Evolutionary conservation across 306 rosid species (phyloP).

Genomic region (Herpetospermum pedunculosum): DNA sequence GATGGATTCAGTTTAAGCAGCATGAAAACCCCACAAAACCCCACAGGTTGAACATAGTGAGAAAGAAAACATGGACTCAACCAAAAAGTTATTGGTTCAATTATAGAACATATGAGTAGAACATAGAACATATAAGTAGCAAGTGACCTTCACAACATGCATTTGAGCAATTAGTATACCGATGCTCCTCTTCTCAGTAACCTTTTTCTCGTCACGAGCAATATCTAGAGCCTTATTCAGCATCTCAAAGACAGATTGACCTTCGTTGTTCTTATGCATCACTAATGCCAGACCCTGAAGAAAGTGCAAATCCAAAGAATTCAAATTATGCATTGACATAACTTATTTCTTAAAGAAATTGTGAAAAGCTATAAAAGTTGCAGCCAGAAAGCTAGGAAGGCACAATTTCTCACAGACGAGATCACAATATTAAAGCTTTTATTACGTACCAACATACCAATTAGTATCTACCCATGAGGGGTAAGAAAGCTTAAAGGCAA

Average conservation of each 20-base stretch:
- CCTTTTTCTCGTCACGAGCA: conserved; percentile 50
- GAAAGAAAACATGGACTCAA: neutral
- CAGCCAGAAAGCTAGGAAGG: neutral
- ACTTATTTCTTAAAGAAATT: neutral
- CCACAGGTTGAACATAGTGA: neutral
- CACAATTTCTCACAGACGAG: neutral
- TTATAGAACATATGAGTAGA: neutral
- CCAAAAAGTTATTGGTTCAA: neutral
- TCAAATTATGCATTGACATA: neutral
- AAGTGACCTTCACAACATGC: conserved; percentile 66
- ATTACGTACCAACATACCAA: neutral
- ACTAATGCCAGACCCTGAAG: conserved; percentile 77
- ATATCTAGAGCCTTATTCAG: conserved; percentile 48
- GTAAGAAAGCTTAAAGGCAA: neutral
- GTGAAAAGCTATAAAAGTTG: neutral
- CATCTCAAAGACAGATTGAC: conserved; percentile 63
- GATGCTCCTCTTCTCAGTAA: conserved; percentile 74
- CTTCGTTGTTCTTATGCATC: conserved; percentile 81
- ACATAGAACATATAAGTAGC: neutral
- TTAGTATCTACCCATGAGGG: neutral
- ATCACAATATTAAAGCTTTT: neutral
- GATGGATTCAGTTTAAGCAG: neutral
- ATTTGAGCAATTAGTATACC: conserved; percentile 77
- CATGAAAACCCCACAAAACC: neutral
- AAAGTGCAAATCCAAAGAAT: neutral